phyloP scores from a whole-genome alignment of 1,139 yeast species.

The Tardiomyces depauwii region DNA sequence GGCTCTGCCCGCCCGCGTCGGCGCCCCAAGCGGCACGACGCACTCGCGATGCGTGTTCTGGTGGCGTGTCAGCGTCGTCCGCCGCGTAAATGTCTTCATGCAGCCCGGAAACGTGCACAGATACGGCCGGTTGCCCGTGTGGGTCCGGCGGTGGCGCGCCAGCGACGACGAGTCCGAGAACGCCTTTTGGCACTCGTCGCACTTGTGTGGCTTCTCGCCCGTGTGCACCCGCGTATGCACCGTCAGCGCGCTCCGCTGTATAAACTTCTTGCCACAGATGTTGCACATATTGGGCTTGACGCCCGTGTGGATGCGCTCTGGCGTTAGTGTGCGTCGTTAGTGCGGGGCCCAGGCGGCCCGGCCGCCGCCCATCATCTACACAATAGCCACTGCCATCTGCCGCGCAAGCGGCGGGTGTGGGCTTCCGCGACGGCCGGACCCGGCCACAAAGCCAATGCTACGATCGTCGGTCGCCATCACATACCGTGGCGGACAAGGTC shows the following conservation, averaged over 20 bases:
- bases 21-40: conserved; percentile 7
- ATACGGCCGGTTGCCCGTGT: conserved; percentile 50
- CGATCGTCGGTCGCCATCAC: too few species aligned
- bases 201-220: conserved; percentile 54
- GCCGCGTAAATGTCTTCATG: conserved; percentile 50
- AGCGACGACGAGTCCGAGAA: conserved; percentile 31
- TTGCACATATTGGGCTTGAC: conserved; percentile 38
- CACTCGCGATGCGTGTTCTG: conserved; percentile 53
- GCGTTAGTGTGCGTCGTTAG: background rate
- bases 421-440: too few species aligned
- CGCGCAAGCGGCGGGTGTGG: too few species aligned
- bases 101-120: conserved; percentile 61
- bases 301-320: conserved; percentile 71
- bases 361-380: too few species aligned
- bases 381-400: too few species aligned
- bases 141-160: conserved; percentile 30
- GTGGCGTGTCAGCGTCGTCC: conserved; percentile 62
- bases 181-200: conserved; percentile 26
- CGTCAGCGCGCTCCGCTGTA: conserved; percentile 60
- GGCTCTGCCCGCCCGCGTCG: background rate
- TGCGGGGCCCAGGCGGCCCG: too few species aligned
- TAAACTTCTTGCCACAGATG: conserved; percentile 43
- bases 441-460: too few species aligned
- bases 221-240: conserved; percentile 73
- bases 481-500: conserved; percentile 49